Conservation (phyloP, 2,329 filamentous ascomycete genomes). For the Colletotrichum cuscutae region DNA sequence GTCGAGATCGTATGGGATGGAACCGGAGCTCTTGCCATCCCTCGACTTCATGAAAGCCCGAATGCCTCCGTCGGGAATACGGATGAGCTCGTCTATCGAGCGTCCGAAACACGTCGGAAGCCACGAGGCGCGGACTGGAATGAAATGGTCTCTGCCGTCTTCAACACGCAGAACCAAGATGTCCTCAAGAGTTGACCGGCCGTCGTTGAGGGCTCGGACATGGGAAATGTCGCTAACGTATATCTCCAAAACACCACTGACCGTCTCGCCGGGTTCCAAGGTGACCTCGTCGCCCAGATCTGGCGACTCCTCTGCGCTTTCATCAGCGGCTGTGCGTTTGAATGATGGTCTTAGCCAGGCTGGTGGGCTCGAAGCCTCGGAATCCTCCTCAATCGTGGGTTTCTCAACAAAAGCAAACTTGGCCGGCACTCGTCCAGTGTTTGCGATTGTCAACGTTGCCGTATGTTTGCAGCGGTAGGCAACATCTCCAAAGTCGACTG, state of each 20-base stretch:
- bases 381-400: slow-evolving; percentile 61
- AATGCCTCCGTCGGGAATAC: slow-evolving; percentile 84
- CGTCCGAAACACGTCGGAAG: slow-evolving; percentile 83
- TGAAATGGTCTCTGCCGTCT: slow-evolving; percentile 89
- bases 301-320: slow-evolving; percentile 42
- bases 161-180: slow-evolving; percentile 87
- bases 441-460: slow-evolving; percentile 84
- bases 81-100: slow-evolving; percentile 88
- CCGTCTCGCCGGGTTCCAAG: slow-evolving; percentile 86
- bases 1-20: slow-evolving; percentile 65
- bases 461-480: slow-evolving; percentile 74
- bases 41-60: slow-evolving; percentile 58
- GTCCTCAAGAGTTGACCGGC: slow-evolving; percentile 76
- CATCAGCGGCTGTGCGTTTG: slow-evolving; percentile 56
- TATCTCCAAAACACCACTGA: slow-evolving; percentile 74
- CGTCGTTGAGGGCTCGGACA: slow-evolving; percentile 78
- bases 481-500: slow-evolving; percentile 83
- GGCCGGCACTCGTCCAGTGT: slow-evolving; percentile 86
- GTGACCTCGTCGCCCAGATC: slow-evolving; percentile 64
- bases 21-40: slow-evolving; percentile 50
- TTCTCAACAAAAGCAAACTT: slow-evolving; percentile 83
- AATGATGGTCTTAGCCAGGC: slow-evolving; percentile 80
- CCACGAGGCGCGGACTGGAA: slow-evolving; percentile 84
- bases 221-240: slow-evolving; percentile 72
- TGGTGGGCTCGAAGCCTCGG: slow-evolving; percentile 52